Conservation (phyloP, 495 filamentous ascomycete genomes). For the Terfezia claveryi region DNA sequence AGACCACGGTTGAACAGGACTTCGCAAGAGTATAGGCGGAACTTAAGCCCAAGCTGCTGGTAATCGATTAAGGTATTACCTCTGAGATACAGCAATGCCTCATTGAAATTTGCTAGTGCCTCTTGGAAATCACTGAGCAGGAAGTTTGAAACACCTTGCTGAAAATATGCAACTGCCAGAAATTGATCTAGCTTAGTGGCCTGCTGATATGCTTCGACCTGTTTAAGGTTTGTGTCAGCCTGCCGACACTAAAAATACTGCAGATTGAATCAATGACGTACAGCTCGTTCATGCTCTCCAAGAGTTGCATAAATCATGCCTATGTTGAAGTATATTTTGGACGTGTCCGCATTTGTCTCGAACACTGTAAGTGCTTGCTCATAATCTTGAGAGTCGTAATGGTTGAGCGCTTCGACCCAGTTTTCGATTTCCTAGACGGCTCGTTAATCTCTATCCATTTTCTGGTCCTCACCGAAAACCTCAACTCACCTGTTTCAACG, state of each 20-base stretch:
- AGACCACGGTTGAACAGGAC: constrained; percentile 94
- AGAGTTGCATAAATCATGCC: constrained; percentile 94
- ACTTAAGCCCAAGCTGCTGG: constrained; percentile 84
- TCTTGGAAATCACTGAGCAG: constrained; percentile 93
- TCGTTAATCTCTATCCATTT: background rate
- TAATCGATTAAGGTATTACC: constrained; percentile 97
- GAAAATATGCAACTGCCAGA: constrained; percentile 93
- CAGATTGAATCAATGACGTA: constrained; percentile 26
- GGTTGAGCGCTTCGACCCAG: constrained; percentile 77
- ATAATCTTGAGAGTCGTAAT: constrained; percentile 93
- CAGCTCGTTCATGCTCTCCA: constrained; percentile 88
- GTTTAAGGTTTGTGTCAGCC: background rate
- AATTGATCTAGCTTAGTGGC: constrained; percentile 79
- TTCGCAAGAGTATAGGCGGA: constrained; percentile 93
- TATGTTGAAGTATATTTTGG: constrained; percentile 97
- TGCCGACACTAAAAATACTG: constrained; percentile 1
- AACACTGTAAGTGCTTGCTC: constrained; percentile 67
- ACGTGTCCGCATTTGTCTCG: constrained; percentile 74
- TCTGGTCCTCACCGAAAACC: background rate
- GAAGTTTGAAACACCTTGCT: constrained; percentile 97
- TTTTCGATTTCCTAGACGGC: constrained; percentile 79
- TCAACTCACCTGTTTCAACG: constrained; percentile 56
- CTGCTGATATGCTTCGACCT: constrained; percentile 90
- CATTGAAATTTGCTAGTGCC: constrained; percentile 95
- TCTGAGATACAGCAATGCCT: constrained; percentile 80